A percentile compares a stretch with the other conserved stretches of the same genome.
These are phyloP conservation scores for Mycena maculata DNA, from an alignment of 768 basidiomycete species.

Conservation along the genomic window DNA sequence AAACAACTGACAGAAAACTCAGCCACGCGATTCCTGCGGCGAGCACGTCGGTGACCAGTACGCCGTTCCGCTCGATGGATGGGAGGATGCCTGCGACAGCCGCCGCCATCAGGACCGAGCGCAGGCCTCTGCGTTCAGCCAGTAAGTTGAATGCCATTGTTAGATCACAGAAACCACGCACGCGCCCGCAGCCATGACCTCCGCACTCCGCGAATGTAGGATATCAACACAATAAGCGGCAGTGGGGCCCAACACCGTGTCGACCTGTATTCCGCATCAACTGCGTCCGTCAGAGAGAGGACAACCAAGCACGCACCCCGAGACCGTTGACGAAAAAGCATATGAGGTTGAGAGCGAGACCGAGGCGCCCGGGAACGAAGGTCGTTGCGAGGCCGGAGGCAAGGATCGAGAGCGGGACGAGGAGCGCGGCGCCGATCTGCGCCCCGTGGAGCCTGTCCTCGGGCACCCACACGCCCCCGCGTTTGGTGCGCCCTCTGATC, in stretches of 20 bases:
- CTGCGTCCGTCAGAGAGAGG: not conserved
- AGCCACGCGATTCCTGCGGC: constrained; percentile 59
- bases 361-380: constrained; percentile 4
- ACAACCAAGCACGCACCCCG: constrained; percentile 57
- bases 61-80: constrained; percentile 63
- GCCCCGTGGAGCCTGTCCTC: constrained; percentile 63
- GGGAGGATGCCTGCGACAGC: constrained; percentile 63
- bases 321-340: constrained; percentile 70
- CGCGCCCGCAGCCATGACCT: constrained; percentile 69
- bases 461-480: constrained; percentile 58
- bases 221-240: constrained; percentile 72
- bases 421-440: constrained; percentile 48
- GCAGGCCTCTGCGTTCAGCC: constrained; percentile 53
- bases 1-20: constrained; percentile 62
- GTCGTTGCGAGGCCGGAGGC: constrained; percentile 49
- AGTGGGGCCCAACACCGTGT: constrained; percentile 65
- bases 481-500: constrained; percentile 48
- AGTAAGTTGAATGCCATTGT: not conserved
- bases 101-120: constrained; percentile 56
- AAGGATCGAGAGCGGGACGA: constrained; percentile 58
- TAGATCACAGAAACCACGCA: constrained; percentile 43
- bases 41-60: constrained; percentile 59
- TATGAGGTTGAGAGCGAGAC: constrained; percentile 14
- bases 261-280: constrained; percentile 54
- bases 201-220: constrained; percentile 69